Percentiles rank a stretch among this genome's conserved stretches.
Conservation (phyloP, 192 early-diverging fungal genomes). For the Piromyces finnis region DNA sequence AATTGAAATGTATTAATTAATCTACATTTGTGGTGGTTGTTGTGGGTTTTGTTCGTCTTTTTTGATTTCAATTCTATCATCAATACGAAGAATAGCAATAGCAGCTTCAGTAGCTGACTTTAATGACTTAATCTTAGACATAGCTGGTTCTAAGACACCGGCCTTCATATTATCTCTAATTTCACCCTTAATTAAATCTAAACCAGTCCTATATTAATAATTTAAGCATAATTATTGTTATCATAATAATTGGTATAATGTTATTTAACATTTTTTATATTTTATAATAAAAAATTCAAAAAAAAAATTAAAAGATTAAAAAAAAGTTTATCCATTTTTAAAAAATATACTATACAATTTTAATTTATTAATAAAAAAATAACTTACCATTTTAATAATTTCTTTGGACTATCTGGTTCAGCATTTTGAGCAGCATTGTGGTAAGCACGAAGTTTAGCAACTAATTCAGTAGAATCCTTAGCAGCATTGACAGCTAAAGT, state of each 20-base stretch:
- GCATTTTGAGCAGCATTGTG: slow-evolving; percentile 79
- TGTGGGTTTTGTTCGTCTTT: neutral
- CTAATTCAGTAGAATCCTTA: slow-evolving; percentile 93
- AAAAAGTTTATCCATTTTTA: too few relatives aligned
- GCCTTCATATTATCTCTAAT: slow-evolving; percentile 82
- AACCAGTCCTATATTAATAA: slow-evolving; percentile 38
- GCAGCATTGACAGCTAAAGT: slow-evolving; percentile 95
- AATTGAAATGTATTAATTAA: too few relatives aligned
- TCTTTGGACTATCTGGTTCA: slow-evolving; percentile 47
- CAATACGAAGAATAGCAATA: slow-evolving; percentile 90
- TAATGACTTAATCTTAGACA: slow-evolving; percentile 94
- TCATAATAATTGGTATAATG: too few relatives aligned
- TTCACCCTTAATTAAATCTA: slow-evolving; percentile 86
- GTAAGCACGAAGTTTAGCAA: slow-evolving; percentile 88
- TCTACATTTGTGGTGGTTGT: neutral
- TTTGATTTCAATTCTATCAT: slow-evolving; percentile 8
- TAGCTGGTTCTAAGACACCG: slow-evolving; percentile 91
- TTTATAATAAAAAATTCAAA: too few relatives aligned
- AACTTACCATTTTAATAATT: slow-evolving; percentile 55
- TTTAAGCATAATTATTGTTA: too few relatives aligned
- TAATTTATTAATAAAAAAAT: neutral
- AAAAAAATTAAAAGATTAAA: too few relatives aligned
- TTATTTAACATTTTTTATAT: too few relatives aligned
- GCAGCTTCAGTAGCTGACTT: slow-evolving; percentile 98
- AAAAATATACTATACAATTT: too few relatives aligned